A percentile compares a stretch with the other conserved stretches of the same genome.
Evolutionary conservation across 306 rosid genomes (phyloP).

Genomic region (Psophocarpus tetragonolobus): DNA sequence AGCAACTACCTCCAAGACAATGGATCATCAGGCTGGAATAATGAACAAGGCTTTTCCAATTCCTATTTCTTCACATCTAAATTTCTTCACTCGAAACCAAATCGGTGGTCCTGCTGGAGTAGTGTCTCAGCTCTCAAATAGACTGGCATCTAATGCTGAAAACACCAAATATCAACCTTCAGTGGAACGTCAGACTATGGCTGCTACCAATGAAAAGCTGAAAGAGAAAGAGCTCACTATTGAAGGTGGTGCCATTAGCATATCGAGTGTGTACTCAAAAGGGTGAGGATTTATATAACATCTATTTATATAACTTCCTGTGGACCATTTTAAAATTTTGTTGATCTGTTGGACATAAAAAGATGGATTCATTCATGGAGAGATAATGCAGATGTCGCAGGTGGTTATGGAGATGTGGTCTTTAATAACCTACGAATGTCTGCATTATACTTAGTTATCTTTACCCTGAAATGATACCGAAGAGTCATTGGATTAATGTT

Average conservation of each 20-base stretch:
- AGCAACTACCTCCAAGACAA: slow-evolving; percentile 57
- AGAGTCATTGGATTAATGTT: slow-evolving; percentile 2
- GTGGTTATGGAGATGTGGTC: background rate
- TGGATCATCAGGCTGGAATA: slow-evolving; percentile 56
- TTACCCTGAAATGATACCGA: background rate
- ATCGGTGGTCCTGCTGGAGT: slow-evolving; percentile 43
- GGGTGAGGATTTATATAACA: slow-evolving; percentile 60
- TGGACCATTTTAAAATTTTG: background rate
- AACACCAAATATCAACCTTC: slow-evolving; percentile 50
- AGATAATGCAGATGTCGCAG: background rate
- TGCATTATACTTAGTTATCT: background rate
- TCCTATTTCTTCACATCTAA: slow-evolving; percentile 64
- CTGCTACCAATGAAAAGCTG: slow-evolving; percentile 59
- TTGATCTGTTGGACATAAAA: background rate
- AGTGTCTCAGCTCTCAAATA: slow-evolving; percentile 54
- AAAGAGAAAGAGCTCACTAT: slow-evolving; percentile 77
- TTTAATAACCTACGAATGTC: background rate
- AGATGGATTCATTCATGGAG: background rate
- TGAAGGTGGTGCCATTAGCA: slow-evolving; percentile 88
- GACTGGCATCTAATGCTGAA: slow-evolving; percentile 57
- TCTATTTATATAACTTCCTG: background rate
- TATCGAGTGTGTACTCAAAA: slow-evolving; percentile 89
- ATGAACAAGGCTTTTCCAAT: slow-evolving; percentile 51
- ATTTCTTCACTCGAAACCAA: slow-evolving; percentile 50
- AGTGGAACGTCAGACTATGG: slow-evolving; percentile 46